A percentile compares a stretch with the other conserved stretches of the same genome.
Evolutionary conservation across 78 protist genomes (phyloP).

Genomic region (Polysphondylium violaceum): DNA sequence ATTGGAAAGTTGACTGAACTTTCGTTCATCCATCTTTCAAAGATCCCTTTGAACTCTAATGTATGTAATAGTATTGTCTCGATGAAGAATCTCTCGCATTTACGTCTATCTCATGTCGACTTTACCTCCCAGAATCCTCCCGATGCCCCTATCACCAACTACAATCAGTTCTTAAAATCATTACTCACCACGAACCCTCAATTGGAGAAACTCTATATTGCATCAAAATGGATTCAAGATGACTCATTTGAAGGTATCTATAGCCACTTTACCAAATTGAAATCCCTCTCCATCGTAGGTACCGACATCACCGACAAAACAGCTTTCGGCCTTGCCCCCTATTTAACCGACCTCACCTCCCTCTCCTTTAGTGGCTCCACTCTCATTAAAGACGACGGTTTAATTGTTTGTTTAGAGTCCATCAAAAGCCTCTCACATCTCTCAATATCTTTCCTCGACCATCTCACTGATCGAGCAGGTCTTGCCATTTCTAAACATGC

Average conservation of each 20-base stretch:
- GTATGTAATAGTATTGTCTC: background rate
- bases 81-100: background rate
- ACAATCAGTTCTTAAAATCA: slow-evolving; percentile 22
- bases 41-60: background rate
- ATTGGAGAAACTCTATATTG: background rate
- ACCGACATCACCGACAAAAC: slow-evolving; percentile 13
- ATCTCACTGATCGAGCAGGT: slow-evolving; percentile 30
- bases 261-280: background rate
- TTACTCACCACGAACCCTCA: background rate
- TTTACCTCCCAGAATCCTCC: background rate
- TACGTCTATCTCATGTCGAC: background rate
- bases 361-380: background rate
- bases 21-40: background rate
- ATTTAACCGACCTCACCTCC: background rate
- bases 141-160: too few species aligned
- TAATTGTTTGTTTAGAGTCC: background rate
- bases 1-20: background rate
- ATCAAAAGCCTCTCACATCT: background rate
- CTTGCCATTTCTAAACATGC: background rate
- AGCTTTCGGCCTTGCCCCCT: slow-evolving; percentile 22
- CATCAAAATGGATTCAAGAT: slow-evolving; percentile 8
- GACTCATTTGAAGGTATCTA: slow-evolving; percentile 9
- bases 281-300: background rate
- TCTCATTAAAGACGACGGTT: slow-evolving; percentile 26
- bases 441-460: background rate